Base-by-base conservation (phyloP, 2,329 filamentous ascomycete genomes). In the Hymenoscyphus fructigenus region DNA sequence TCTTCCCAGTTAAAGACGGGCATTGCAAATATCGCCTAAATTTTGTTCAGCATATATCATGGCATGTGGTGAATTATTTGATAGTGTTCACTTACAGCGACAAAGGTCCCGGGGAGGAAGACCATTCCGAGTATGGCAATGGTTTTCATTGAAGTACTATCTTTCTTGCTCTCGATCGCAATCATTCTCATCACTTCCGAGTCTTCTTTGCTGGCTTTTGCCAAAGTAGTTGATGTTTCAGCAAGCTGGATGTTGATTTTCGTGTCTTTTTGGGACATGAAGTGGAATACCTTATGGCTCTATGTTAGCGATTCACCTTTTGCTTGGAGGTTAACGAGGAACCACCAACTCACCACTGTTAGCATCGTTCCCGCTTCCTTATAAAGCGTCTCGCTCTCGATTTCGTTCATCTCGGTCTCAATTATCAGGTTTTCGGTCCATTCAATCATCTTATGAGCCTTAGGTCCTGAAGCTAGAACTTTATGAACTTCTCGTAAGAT, bases 151-250 rank as follows among this genome's bases (percentile, higher is more conserved):
- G 14, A 29, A 5, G 57, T 32, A 5, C 28, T 47, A 41, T 67
- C 63, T 50, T 63, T 53, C 26, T 68, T 68, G 38, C 59, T 68
- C 17, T 60, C 38, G 9, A 55, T 26, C 0, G 59, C 26, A 36
- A 55, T 55, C n/a, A 23, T 34, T 74, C 17, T 79, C 82, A 55
- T 78, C 77, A 15, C 57, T 5, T 34, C 50, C 4, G 41, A 55
- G 36, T 67, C 63, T 59, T 63, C 59, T 20, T 68, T 67, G 32
- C 59, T 68, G 14, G 56, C 65, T 59, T 62, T 60, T 12, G 67
- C 67, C 3, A 70, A 62, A 1, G 32, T 20, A 3, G 63, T 26
- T 6, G 65, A 64, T 2, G 47, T 62, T 57, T 55, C 56, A 1
- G 65, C 65, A 3, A 67, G 57, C 10, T 55, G 14, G 20, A 70